Base-by-base conservation (phyloP, 1,284 basidiomycete species). In the Ustilago trichophora region DNA sequence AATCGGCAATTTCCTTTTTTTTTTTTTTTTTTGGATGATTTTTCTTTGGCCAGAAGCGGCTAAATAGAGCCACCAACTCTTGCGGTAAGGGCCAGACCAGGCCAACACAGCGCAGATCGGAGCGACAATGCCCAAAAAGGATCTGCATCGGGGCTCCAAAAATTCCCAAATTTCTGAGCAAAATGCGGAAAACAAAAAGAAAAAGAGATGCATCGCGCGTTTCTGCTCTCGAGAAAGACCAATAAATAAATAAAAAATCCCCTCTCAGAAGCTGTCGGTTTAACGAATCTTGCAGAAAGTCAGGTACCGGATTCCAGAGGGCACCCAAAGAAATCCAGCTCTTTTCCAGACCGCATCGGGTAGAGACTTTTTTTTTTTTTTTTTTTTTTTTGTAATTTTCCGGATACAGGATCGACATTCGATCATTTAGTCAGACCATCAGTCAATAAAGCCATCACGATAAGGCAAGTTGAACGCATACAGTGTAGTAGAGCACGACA, bases 311-410 rank as follows among this genome's bases (percentile, higher is more conserved):
- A n/a, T n/a, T n/a, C n/a, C n/a, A n/a, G n/a, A n/a, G n/a, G n/a
- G n/a, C n/a, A n/a, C n/a, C n/a, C n/a, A n/a, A n/a, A n/a, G n/a
- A n/a, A n/a, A n/a, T n/a, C n/a, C n/a, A n/a, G n/a, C n/a, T n/a
- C n/a, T n/a, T n/a, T n/a, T n/a, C n/a, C n/a, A 35, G 44, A 35
- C 44, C 33, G 44, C 44, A 46, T 46, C 44, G 44, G 44, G 44
- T 35, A 24, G 13, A 16, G 27, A 8, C 22, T 31, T 41, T 27
- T 40, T 1, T 12, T 41, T 41, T 18, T 18, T 26, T n/a, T 3
- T 18, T 33, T 33, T 15, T 44, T 46, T 35, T 36, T n/a, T n/a
- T n/a, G n/a, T n/a, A n/a, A n/a, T n/a, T n/a, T n/a, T n/a, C n/a
- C 24, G 33, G 32, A 36, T 13, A 13, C 25, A 7, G 21, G 36